Base-by-base conservation (phyloP, 495 filamentous ascomycete species). In the Neurospora tetrasperma region DNA sequence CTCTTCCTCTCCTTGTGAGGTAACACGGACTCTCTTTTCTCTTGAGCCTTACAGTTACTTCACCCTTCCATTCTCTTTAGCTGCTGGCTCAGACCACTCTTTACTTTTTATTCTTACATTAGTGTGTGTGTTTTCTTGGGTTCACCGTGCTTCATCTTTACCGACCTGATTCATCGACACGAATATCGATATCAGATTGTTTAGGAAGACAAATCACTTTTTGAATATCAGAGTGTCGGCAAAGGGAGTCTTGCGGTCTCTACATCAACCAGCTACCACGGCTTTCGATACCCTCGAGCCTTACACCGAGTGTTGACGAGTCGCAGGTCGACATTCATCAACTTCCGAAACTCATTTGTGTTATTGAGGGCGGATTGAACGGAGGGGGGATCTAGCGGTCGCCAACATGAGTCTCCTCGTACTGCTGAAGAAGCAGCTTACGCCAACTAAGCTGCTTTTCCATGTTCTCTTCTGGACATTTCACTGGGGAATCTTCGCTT, bases 381-480 rank as follows among this genome's bases (percentile, higher is more conserved):
- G 76, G 74, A 77, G 79, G 76, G 71, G 76, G 73, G 72, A 75
- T 48, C 43, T 5, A 16, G 54, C 23, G 69, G 59, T 73, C 74
- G 78, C 20, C 81, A 82, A 77, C 70, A 89, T 87, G 85, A 73
- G 69, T 72, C 71, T 80, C 59, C 14, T 80, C 70, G 74, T 81
- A 74, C 72, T 85, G 54, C 7, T 85, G 74, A 85, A 86, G 78
- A 86, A 87, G 77, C 88, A 94, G 79, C 83, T 94, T 66, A 89
- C 90, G 43, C 79, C 83, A 12, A 83, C 84, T 40, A 94, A 93
- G 81, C 75, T 96, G 35, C 42, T 93, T 48, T 98, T 97, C 84
- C 92, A 97, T 82, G 73, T 91, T 71, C 75, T 96, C 70, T 99
- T 97, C 82, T 96, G 94, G 89, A 90, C 88, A 9, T 78, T 91